Evolutionary conservation across 805 yeast species (phyloP), one percentile per base, ranked within the genome.

Genomic region (Yamadazyma philogaea): DNA sequence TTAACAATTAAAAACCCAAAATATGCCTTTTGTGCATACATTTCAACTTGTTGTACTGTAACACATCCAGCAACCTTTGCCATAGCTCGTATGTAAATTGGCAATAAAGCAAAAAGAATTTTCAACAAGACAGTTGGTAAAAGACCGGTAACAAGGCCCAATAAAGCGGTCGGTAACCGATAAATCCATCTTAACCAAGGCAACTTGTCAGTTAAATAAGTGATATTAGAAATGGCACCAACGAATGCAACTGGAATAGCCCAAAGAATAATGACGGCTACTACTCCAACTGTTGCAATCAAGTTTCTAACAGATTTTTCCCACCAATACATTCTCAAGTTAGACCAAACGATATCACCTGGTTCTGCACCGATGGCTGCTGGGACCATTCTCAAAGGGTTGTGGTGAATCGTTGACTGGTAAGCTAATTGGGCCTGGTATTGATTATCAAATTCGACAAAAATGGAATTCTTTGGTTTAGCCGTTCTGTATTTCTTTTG

Each of bases 191-290:
- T 64, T 57, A 91, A 75, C 72, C 87, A 93, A 7, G 72, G 87
- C 22, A 91, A 77, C 48, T 77, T 76, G 28, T 75, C 69, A 30
- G 85, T 87, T 58, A 89, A 72, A 56, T 75, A 82, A 50, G 83
- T 80, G 52, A 91, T 77, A 64, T 91, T 93, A 18, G 98, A 91
- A 50, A 93, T 83, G 53, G 81, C 77, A 78, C 98, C 98, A 39
- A 91, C 96, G 55, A 88, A 89, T n/a, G 97, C 96, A 30, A 91
- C 97, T 7, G 99, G 99, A 54, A 91, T 81, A 33, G 96, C 82
- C 98, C 98, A 91, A 66, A 89, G 88, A 37, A 91, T 78, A 40
- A 83, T 70, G 34, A 82, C 53, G 1, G 81, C 85, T 17, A 64
- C 53, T 42, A 84, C 75, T 2, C 78, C 79, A 12, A 77, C 68